Evolutionary conservation across 306 rosid genomes (phyloP), one percentile per base, ranked within the genome.

Genomic region (Vicia villosa): DNA sequence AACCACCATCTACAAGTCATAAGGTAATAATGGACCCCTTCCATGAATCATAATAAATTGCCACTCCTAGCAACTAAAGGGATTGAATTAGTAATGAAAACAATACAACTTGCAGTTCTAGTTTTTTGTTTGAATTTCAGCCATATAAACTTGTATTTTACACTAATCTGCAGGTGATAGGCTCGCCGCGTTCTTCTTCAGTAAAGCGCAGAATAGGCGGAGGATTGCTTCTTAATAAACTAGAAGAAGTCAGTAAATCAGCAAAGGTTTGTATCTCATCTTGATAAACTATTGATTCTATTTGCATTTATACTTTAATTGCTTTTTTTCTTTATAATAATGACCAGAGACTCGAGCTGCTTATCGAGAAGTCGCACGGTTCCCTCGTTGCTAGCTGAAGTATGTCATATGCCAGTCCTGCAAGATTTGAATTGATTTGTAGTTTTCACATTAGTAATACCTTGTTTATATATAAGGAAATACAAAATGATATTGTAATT

Each of bases 191-290:
- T 52, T 57, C 84, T 80, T 64, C 83, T 43, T 46, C 89, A 3
- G 42, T 56, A 24, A 96, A 86, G 59, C 90, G 81, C 32, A 79
- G 87, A 84, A 19, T 77, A 21, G 75, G 84, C 5, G 86, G 90
- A 66, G 94, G 83, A 16, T 61, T 86, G 36, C 76, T 93, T 40
- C 83, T 93, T 72, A 76, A 85, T 69, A 93, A 86, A 70, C 83
- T 93, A 12, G 94, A 90, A 79, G 98, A 93, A 85, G 86, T 93
- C 80, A 90, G 83, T 60, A 83, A 63, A 88, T 81, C 97, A 58
- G 91, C 86, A 14, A 93, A 88, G 97, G 98, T 93, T 65, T 26
- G 74, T 38, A 26, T 68, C 50, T 70, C 74, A 45, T 64, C 67
- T 62, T 32, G 8, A 59, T 38, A 60, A 16, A 45, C 32, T 32